Conservation (phyloP, 1,284 basidiomycete species). For the Coniferiporia sulphurascens region DNA sequence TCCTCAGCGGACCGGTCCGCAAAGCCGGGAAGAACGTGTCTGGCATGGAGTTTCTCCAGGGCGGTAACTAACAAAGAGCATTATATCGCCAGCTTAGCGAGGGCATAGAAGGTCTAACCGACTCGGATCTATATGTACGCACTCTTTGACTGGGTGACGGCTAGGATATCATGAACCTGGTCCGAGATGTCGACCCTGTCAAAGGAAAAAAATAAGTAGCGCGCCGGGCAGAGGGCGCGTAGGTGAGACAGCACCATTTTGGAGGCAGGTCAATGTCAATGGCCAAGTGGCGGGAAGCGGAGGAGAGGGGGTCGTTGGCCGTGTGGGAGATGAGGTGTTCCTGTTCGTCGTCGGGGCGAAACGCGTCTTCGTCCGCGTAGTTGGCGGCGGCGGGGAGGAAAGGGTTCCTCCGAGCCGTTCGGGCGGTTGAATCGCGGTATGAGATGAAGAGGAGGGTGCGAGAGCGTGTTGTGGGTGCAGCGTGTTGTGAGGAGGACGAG, state of each 20-base stretch:
- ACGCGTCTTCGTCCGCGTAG: conserved; percentile 36
- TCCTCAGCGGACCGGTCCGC: conserved; percentile 92
- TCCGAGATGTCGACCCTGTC: conserved; percentile 87
- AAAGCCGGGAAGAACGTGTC: conserved; percentile 94
- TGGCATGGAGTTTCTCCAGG: conserved; percentile 92
- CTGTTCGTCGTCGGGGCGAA: conserved; percentile 54
- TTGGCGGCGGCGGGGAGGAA: conserved; percentile 27
- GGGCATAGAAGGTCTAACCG: not conserved
- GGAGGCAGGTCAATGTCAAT: conserved; percentile 64
- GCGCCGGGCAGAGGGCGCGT: conserved; percentile 24
- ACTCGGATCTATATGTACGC: conserved; percentile 31
- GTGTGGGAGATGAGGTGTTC: conserved; percentile 56
- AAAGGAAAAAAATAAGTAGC: conserved; percentile 21
- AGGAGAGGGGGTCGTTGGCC: conserved; percentile 11
- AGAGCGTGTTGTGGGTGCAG: conserved; percentile 65
- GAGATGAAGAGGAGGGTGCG: conserved; percentile 94
- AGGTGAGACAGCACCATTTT: conserved; percentile 50
- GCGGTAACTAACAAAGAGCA: conserved; percentile 51
- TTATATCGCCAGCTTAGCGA: not conserved
- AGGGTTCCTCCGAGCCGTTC: conserved; percentile 41
- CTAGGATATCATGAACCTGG: conserved; percentile 78
- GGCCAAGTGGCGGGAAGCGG: conserved; percentile 32
- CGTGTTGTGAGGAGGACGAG: conserved; percentile 30
- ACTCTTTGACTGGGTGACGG: conserved; percentile 75
- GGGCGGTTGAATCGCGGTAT: conserved; percentile 78